Base-by-base conservation (phyloP, 2,329 filamentous ascomycete species). In the Pseudogymnoascus sp. region DNA sequence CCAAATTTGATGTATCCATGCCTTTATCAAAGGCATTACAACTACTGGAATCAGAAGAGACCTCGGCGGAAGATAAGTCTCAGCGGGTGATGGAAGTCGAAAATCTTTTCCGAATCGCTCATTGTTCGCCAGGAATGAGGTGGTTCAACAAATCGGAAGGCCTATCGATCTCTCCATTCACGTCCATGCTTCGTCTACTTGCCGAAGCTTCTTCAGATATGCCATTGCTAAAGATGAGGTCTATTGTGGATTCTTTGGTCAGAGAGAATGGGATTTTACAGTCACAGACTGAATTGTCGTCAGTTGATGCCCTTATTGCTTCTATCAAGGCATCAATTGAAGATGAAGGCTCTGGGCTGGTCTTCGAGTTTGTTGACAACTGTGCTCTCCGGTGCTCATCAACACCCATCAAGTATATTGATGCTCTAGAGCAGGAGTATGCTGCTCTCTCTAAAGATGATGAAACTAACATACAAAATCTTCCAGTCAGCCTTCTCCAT, bases 1-100 rank as follows among this genome's bases (percentile, higher is more conserved):
- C 92, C 68, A 95, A 89, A 67, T 95, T 97, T 70, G 95, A 97
- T 71, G 88, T 96, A 3, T 95, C 93, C 0, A 78, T 88, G 0
- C 82, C 89, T 18, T 80, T 99, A 14, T 86, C 88, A 6, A 84
- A 86, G 64, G 83, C 87, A 1, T 77, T 97, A 53, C 80, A 83
- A 63, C 80, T 81, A 34, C 75, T 91, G 8, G 84, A 88, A 46
- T 75, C 81, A 12, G 77, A 80, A 5, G 53, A 56, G 2, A 62
- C 68, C 16, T 64, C 61, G 14, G 75, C 79, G 2, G 79, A 82
- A 43, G 79, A 84, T 56, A 75, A 79, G 60, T 80, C 80, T 1
- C 77, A 93, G 56, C 79, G 84, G 21, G 74, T 89, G 8, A 84
- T 93, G 70, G 90, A 96, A 74, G 78, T 97, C 28, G 88, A 92